phyloP scores from a whole-genome alignment of 495 filamentous ascomycete genomes.

The Annulohypoxylon stygium region DNA sequence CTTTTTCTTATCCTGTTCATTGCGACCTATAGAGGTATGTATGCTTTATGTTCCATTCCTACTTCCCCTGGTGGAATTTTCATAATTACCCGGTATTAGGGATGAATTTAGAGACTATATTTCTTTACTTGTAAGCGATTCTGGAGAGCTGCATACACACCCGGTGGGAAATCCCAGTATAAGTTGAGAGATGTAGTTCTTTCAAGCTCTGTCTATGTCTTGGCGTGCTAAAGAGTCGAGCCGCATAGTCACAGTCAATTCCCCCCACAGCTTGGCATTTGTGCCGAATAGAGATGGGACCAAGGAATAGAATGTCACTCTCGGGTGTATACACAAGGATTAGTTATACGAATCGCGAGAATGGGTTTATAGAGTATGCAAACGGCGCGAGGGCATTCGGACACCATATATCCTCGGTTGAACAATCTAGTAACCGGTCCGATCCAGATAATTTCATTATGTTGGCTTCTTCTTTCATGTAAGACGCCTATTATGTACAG shows the following conservation, averaged over 20 bases:
- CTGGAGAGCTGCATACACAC: not conserved
- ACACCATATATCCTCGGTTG: not conserved
- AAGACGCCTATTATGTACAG: constrained; percentile 32
- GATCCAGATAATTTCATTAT: constrained; percentile 2
- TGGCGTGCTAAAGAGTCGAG: constrained; percentile 32
- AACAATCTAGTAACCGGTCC: constrained; percentile 5
- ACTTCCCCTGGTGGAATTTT: not conserved
- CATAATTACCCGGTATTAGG: not conserved
- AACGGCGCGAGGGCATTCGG: not conserved
- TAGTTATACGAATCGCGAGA: not conserved
- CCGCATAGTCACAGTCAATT: constrained; percentile 33
- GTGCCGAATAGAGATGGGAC: not conserved
- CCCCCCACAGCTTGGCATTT: constrained; percentile 29
- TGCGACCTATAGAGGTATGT: not conserved
- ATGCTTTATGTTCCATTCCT: not conserved
- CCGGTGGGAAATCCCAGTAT: not conserved
- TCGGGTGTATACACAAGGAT: not conserved
- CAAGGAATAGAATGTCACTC: not conserved
- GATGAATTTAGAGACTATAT: not conserved
- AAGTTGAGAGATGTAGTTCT: constrained; percentile 29
- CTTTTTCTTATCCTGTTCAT: not conserved
- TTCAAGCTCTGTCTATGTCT: constrained; percentile 38
- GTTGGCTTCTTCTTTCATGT: constrained; percentile 7
- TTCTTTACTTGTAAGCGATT: not conserved
- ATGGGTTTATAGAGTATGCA: not conserved